phyloP scores from a whole-genome alignment of 257 asterid species.

The Gentiana macrophylla region DNA sequence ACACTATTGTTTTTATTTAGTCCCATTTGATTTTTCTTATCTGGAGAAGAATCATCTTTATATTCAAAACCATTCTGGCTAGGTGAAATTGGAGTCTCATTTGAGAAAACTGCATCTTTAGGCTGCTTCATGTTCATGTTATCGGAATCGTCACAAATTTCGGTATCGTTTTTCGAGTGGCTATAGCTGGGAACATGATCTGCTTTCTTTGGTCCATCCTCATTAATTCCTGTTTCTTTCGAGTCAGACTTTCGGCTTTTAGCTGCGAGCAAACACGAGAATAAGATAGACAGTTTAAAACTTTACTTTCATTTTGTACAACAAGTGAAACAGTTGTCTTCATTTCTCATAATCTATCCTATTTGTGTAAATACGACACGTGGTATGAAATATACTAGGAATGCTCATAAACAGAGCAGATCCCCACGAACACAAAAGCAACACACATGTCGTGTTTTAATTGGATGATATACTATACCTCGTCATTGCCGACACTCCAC shows the following conservation, averaged over 20 bases:
- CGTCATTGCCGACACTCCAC: too few relatives aligned
- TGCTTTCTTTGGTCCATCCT: constrained; percentile 9
- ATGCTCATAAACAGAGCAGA: too few relatives aligned
- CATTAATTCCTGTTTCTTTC: constrained; percentile 12
- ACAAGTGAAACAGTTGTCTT: neutral
- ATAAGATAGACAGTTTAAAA: neutral
- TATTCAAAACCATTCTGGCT: constrained; percentile 13
- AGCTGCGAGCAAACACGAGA: constrained; percentile 37
- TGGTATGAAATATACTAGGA: too few relatives aligned
- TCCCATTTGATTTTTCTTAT: constrained; percentile 14
- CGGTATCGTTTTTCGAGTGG: constrained; percentile 16
- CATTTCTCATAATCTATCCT: neutral
- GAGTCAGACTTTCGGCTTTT: constrained; percentile 32
- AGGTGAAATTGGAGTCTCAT: constrained; percentile 22
- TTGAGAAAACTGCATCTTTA: constrained; percentile 17
- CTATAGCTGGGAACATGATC: constrained; percentile 14
- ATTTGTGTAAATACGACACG: too few relatives aligned
- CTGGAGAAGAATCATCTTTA: constrained; percentile 15
- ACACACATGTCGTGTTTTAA: neutral
- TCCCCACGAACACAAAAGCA: too few relatives aligned
- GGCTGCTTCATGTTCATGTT: constrained; percentile 12
- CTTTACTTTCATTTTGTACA: neutral
- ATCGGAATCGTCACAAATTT: constrained; percentile 10
- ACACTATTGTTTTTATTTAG: constrained; percentile 8
- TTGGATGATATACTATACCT: too few relatives aligned